Evolutionary conservation across 805 yeast genomes (phyloP).

Genomic region (Ogataea chonburiensis): DNA sequence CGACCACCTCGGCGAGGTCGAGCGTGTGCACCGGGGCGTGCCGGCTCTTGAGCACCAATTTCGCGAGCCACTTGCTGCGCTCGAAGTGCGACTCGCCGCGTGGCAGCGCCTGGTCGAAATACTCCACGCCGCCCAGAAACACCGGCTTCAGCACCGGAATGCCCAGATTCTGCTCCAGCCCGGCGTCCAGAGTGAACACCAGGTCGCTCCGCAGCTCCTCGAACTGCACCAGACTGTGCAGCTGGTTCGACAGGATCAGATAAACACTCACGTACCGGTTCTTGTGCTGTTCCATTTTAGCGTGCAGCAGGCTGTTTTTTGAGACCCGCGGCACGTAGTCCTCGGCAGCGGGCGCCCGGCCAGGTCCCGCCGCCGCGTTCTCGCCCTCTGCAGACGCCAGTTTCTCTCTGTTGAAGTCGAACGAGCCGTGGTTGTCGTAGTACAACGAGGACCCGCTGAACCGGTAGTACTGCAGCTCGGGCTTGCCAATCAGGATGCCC

Average conservation of each 20-base stretch:
- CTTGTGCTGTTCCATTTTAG: conserved; percentile 19
- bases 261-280: conserved; percentile 34
- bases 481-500: conserved; percentile 72
- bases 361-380: conserved; percentile 6
- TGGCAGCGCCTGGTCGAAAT: conserved; percentile 30
- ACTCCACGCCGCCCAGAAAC: conserved; percentile 45
- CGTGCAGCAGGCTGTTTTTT: conserved; percentile 30
- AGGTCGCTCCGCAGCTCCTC: conserved; percentile 40
- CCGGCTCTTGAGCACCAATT: conserved; percentile 23
- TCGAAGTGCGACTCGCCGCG: conserved; percentile 10
- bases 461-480: conserved; percentile 56
- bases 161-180: conserved; percentile 18
- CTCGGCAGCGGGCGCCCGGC: conserved; percentile 17
- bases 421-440: conserved; percentile 35
- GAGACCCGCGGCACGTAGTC: conserved; percentile 34
- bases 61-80: conserved; percentile 19
- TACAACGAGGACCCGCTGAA: conserved; percentile 61
- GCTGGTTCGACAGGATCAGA: conserved; percentile 46
- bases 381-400: neutral
- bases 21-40: conserved; percentile 18
- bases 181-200: conserved; percentile 50
- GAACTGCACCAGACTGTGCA: conserved; percentile 35
- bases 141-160: conserved; percentile 49
- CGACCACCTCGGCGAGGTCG: conserved; percentile 20
- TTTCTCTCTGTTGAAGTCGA: conserved; percentile 27